A percentile compares a stretch with the other conserved stretches of the same genome.
Evolutionary conservation across 345 rosid species (phyloP).

Genomic region (Conringia planisiliqua): DNA sequence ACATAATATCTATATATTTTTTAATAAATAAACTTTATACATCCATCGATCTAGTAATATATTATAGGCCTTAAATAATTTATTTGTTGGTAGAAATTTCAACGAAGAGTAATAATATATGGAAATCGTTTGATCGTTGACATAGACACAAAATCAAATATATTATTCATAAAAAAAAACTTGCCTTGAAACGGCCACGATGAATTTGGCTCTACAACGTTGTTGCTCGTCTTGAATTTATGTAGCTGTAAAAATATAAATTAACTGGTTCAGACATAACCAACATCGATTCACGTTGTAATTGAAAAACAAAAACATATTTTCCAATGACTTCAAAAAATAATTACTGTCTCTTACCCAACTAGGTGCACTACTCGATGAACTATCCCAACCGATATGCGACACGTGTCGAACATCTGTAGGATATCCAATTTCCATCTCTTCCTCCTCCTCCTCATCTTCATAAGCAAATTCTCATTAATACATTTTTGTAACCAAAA

Average conservation of each 20-base stretch:
- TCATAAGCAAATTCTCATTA: slow-evolving; percentile 1
- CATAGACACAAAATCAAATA: not conserved
- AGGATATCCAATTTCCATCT: slow-evolving; percentile 90
- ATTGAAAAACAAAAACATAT: not conserved
- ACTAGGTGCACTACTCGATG: slow-evolving; percentile 68
- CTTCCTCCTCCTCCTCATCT: slow-evolving; percentile 61
- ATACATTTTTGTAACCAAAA: not conserved
- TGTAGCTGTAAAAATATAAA: slow-evolving; percentile 49
- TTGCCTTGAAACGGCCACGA: slow-evolving; percentile 84
- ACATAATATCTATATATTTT: not conserved
- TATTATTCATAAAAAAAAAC: not conserved
- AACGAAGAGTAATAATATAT: not conserved
- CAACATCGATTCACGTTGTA: not conserved
- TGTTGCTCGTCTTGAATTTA: slow-evolving; percentile 58
- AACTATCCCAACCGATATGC: slow-evolving; percentile 90
- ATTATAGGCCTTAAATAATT: not conserved
- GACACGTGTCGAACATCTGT: slow-evolving; percentile 95
- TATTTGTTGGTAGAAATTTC: not conserved
- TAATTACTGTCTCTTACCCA: slow-evolving; percentile 62
- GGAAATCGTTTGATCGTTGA: not conserved
- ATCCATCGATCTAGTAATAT: not conserved
- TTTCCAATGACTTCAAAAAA: not conserved
- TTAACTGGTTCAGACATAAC: not conserved
- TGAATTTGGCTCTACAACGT: slow-evolving; percentile 43
- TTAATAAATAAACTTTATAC: not conserved